phyloP scores from a whole-genome alignment of 2,329 filamentous ascomycete species.

The Massarina eburnea region DNA sequence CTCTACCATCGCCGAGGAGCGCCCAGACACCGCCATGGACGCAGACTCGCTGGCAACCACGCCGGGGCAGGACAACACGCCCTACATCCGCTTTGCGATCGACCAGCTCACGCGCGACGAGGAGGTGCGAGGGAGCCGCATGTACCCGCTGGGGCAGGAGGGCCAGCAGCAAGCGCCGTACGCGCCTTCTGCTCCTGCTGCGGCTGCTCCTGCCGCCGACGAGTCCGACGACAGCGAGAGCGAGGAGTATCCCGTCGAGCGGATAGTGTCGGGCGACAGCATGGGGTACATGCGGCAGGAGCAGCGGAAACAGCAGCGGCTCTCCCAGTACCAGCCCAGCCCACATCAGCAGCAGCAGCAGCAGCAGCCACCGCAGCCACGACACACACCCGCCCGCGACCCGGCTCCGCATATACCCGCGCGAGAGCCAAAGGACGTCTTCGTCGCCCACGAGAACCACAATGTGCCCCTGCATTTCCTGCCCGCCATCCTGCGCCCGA shows the following conservation, averaged over 20 bases:
- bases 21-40: constrained; percentile 35
- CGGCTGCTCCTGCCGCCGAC: neutral
- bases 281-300: constrained; percentile 41
- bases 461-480: constrained; percentile 62
- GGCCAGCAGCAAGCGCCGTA: neutral
- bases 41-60: constrained; percentile 39
- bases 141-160: constrained; percentile 43
- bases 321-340: constrained; percentile 24
- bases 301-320: constrained; percentile 29
- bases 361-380: neutral
- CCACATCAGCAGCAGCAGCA: constrained; percentile 18
- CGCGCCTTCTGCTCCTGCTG: neutral
- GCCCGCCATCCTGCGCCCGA: constrained; percentile 69
- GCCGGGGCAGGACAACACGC: constrained; percentile 79
- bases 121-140: constrained; percentile 59
- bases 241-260: constrained; percentile 54
- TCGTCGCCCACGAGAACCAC: constrained; percentile 52
- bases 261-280: constrained; percentile 48
- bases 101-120: constrained; percentile 80
- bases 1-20: constrained; percentile 38
- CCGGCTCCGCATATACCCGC: constrained; percentile 7
- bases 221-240: constrained; percentile 17
- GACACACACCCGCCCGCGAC: constrained; percentile 12
- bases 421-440: constrained; percentile 43
- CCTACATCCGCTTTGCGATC: constrained; percentile 87